A percentile compares a stretch with the other conserved stretches of the same genome.
phyloP scores from a whole-genome alignment of 2,329 filamentous ascomycete species.

The Phialophora macrospora region DNA sequence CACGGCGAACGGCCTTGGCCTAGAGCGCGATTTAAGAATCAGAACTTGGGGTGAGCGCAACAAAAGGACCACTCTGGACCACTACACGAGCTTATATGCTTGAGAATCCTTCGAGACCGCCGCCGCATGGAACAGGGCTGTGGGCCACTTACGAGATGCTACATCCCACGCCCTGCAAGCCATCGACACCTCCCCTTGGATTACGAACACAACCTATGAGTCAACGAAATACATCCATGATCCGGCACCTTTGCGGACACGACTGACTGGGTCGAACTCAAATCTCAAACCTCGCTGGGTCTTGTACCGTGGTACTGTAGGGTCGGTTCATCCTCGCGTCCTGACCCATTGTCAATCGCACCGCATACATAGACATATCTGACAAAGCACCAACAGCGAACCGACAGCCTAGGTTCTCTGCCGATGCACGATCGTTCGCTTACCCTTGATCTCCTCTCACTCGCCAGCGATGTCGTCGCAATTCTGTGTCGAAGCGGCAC shows the following conservation, averaged over 20 bases:
- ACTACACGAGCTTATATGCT: neutral
- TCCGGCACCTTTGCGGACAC: neutral
- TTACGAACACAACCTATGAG: neutral
- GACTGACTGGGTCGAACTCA: too few relatives aligned
- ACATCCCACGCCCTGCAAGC: neutral
- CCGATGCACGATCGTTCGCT: too few relatives aligned
- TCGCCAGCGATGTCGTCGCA: too few relatives aligned
- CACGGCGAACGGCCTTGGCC: neutral
- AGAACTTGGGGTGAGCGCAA: neutral
- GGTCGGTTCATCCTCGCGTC: too few relatives aligned
- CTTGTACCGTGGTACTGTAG: too few relatives aligned
- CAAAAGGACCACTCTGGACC: neutral
- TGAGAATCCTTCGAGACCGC: neutral
- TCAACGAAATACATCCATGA: neutral
- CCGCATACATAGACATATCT: too few relatives aligned
- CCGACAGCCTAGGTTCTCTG: too few relatives aligned
- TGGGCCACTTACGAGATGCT: neutral
- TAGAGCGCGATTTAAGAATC: neutral
- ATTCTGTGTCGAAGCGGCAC: too few relatives aligned
- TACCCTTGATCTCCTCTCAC: too few relatives aligned
- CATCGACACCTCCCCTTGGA: neutral
- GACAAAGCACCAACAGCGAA: too few relatives aligned
- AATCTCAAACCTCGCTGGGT: too few relatives aligned
- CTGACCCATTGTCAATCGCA: too few relatives aligned
- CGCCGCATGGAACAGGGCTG: neutral